Base-by-base conservation (phyloP, 495 filamentous ascomycete species). In the Peziza echinospora region DNA sequence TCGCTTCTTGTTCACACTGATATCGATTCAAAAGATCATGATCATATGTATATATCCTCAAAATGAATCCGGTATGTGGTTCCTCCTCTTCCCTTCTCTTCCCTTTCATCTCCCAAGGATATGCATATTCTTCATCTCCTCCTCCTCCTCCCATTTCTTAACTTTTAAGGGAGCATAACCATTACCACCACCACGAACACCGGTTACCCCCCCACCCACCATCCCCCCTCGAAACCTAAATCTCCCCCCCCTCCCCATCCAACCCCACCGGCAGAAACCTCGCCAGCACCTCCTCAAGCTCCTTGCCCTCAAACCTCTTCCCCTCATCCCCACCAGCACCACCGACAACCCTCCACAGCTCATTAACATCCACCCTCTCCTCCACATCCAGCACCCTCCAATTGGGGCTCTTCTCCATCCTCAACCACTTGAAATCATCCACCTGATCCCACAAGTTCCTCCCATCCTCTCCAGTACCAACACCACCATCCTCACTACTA, bases 391-490 rank as follows among this genome's bases (percentile, higher is more conserved):
- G 48, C 8, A 86, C 56, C 41, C 67, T 72, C 84, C 87, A 97
- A 59, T 97, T 85, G 1, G 89, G 89, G 53, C 82, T 93, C 16
- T 73, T 76, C 41, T 80, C 81, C 9, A 71, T 65, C 61, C 84
- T 91, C 50, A 93, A 70, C 91, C 91, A 96, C 62, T 92, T 89
- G 67, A 97, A 97, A 55, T 97, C 89, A 55, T 94, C 82, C 11
- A 97, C 78, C 55, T 91, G 74, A 53, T 82, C 73, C 80, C 83
- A 97, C 48, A 77, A 67, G 60, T 89, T 85, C 47, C 54, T 26
- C 44, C 25, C 56, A 22, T 64, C 52, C 61, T 65, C 47, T 5
- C 23, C 24, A 34, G 8, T 34, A 34, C 8, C 26, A 8, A 8
- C 26, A 34, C 8, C n/a, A 8, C 8, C 26, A 8, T 8, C 26